Evolutionary conservation across 1,284 basidiomycete genomes (phyloP).

Genomic region (Fistulinella cinereoalba): DNA sequence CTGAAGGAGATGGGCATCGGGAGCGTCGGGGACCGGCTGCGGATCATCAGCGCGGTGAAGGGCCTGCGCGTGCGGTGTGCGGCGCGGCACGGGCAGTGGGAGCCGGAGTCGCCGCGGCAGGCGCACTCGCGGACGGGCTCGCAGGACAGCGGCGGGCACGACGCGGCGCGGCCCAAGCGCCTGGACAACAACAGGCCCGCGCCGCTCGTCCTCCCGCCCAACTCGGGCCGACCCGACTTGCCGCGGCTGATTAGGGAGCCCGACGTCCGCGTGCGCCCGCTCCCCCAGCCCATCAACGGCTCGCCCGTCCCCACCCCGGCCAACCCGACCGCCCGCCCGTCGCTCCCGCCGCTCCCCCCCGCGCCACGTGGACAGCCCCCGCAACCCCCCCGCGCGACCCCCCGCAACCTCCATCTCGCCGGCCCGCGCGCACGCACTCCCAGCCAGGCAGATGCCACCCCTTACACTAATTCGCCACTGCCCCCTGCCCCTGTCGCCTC

Average conservation of each 20-base stretch:
- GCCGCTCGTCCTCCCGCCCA: constrained; percentile 58
- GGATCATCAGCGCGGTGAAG: constrained; percentile 83
- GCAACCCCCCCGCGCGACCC: constrained; percentile 42
- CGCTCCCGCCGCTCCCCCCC: constrained; percentile 65
- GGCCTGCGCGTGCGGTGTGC: constrained; percentile 63
- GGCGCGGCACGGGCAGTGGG: too few relatives aligned
- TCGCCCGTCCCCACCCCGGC: constrained; percentile 5
- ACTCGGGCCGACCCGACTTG: constrained; percentile 50
- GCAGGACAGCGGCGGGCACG: constrained; percentile 17
- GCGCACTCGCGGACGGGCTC: constrained; percentile 24
- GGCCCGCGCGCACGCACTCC: constrained; percentile 51
- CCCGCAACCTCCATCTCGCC: constrained; percentile 22
- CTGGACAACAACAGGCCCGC: constrained; percentile 60
- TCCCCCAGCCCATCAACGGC: constrained; percentile 39
- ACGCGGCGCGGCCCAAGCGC: constrained; percentile 35
- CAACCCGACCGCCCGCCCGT: constrained; percentile 40
- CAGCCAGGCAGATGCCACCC: constrained; percentile 49
- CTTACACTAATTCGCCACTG: constrained; percentile 52
- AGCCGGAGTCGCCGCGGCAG: too few relatives aligned
- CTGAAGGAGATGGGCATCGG: constrained; percentile 86
- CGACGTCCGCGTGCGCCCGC: constrained; percentile 46
- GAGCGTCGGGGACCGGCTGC: constrained; percentile 87
- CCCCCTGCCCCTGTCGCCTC: constrained; percentile 54
- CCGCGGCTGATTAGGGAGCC: constrained; percentile 65
- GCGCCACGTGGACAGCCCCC: constrained; percentile 63